Evolutionary conservation across 1,139 yeast genomes (phyloP).

Genomic region (Yamadazyma diospyri): DNA sequence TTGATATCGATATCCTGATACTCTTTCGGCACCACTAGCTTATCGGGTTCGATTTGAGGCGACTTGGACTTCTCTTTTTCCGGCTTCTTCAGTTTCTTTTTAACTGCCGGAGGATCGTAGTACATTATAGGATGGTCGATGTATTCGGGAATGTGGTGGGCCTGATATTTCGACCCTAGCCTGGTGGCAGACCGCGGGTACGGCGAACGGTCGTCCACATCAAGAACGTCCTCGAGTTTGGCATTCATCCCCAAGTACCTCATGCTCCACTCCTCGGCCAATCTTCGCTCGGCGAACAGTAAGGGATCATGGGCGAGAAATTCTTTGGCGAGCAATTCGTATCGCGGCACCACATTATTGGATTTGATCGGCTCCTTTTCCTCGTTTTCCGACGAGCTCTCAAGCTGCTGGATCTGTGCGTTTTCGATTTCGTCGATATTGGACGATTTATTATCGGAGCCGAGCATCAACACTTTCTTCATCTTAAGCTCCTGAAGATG

Average conservation of each 20-base stretch:
- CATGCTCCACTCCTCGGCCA: constrained; percentile 73
- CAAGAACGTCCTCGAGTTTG: constrained; percentile 73
- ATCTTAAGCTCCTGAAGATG: constrained; percentile 27
- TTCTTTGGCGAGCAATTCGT: constrained; percentile 57
- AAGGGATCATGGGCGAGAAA: constrained; percentile 47
- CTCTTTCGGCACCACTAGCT: constrained; percentile 47
- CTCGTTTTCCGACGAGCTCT: not conserved
- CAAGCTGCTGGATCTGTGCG: constrained; percentile 1
- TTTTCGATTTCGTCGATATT: constrained; percentile 16
- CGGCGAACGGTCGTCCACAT: constrained; percentile 69
- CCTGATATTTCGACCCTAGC: constrained; percentile 73
- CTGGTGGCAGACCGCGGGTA: constrained; percentile 81
- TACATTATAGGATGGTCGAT: constrained; percentile 65
- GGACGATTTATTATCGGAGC: constrained; percentile 42
- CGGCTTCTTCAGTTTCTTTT: constrained; percentile 14
- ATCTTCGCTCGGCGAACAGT: constrained; percentile 46
- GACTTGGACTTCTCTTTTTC: constrained; percentile 16
- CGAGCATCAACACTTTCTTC: constrained; percentile 37
- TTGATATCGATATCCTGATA: constrained; percentile 36
- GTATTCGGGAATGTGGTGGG: constrained; percentile 64
- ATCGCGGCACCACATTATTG: constrained; percentile 35
- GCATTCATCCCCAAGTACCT: constrained; percentile 79
- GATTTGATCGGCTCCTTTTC: not conserved
- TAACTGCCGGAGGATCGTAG: constrained; percentile 40
- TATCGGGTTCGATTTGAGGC: constrained; percentile 21